Evolutionary conservation across 2,329 filamentous ascomycete species (phyloP).

Genomic region (Zymoseptoria brevis): DNA sequence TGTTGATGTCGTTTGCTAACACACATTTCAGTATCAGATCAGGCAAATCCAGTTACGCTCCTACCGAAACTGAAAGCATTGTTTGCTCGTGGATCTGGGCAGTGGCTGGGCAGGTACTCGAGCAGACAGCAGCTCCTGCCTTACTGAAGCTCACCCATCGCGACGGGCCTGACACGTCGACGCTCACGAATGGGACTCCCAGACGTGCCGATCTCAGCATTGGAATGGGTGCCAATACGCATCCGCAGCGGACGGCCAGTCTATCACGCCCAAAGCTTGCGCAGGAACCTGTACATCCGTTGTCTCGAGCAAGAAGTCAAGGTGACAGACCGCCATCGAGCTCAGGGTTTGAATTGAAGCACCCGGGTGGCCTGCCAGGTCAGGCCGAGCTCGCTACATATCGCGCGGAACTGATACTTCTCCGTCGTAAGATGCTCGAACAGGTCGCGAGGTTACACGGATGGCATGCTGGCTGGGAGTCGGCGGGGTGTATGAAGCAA

Average conservation of each 20-base stretch:
- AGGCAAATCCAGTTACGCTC: background rate
- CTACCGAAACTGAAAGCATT: conserved; percentile 57
- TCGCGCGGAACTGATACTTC: conserved; percentile 70
- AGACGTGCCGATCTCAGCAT: conserved; percentile 21
- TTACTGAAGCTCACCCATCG: conserved; percentile 17
- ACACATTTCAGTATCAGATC: background rate
- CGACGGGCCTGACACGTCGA: conserved; percentile 2
- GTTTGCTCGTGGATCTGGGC: conserved; percentile 73
- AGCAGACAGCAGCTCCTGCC: conserved; percentile 50
- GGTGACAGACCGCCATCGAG: conserved; percentile 14
- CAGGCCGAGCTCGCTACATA: conserved; percentile 74
- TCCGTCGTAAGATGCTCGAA: conserved; percentile 74
- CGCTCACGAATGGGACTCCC: conserved; percentile 13
- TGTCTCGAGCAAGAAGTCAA: conserved; percentile 1
- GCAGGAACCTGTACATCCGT: conserved; percentile 6
- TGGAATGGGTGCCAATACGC: conserved; percentile 25
- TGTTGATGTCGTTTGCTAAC: background rate
- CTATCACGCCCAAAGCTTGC: conserved; percentile 9
- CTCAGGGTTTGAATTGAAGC: conserved; percentile 8
- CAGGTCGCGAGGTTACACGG: conserved; percentile 61
- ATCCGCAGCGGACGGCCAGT: conserved; percentile 26
- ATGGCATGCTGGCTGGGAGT: conserved; percentile 70
- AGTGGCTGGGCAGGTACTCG: conserved; percentile 66
- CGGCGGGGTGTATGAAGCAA: conserved; percentile 18
- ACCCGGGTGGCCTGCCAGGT: conserved; percentile 33